Evolutionary conservation across 805 yeast species (phyloP).

Genomic region (Ogataea populi-albae): DNA sequence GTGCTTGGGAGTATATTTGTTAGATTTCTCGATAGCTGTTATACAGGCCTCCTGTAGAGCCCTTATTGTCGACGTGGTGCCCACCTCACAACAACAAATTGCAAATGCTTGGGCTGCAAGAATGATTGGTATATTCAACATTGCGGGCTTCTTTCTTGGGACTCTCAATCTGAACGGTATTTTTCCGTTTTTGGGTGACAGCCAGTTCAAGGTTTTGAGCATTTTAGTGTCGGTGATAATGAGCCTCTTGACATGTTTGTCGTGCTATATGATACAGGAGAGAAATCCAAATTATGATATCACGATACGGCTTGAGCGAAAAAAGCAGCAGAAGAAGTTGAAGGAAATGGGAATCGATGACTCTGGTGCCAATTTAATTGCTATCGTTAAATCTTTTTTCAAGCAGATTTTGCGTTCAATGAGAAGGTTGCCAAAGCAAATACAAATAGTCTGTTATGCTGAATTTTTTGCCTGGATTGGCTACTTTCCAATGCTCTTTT

Average conservation of each 20-base stretch:
- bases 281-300: slow-evolving; percentile 45
- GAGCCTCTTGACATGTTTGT: slow-evolving; percentile 36
- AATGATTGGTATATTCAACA: slow-evolving; percentile 58
- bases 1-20: slow-evolving; percentile 47
- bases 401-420: slow-evolving; percentile 37
- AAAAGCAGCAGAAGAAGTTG: slow-evolving; percentile 32
- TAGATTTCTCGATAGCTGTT: slow-evolving; percentile 56
- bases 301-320: slow-evolving; percentile 38
- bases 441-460: slow-evolving; percentile 48
- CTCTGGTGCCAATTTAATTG: slow-evolving; percentile 15
- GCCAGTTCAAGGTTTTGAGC: slow-evolving; percentile 53
- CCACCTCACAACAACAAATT: slow-evolving; percentile 51
- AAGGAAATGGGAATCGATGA: slow-evolving; percentile 37
- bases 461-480: slow-evolving; percentile 70
- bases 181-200: slow-evolving; percentile 41
- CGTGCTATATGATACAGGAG: slow-evolving; percentile 44
- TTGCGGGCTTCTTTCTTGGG: slow-evolving; percentile 54
- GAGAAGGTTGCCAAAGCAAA: slow-evolving; percentile 45
- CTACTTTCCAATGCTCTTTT: slow-evolving; percentile 63
- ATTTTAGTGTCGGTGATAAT: slow-evolving; percentile 41
- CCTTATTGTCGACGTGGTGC: slow-evolving; percentile 58
- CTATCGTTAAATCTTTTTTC: slow-evolving; percentile 25
- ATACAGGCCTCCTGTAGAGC: slow-evolving; percentile 64
- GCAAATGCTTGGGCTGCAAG: slow-evolving; percentile 70
- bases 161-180: slow-evolving; percentile 40